Evolutionary conservation across 139 green algal genomes (phyloP).

Genomic region (Limnomonas spitsbergensis): DNA sequence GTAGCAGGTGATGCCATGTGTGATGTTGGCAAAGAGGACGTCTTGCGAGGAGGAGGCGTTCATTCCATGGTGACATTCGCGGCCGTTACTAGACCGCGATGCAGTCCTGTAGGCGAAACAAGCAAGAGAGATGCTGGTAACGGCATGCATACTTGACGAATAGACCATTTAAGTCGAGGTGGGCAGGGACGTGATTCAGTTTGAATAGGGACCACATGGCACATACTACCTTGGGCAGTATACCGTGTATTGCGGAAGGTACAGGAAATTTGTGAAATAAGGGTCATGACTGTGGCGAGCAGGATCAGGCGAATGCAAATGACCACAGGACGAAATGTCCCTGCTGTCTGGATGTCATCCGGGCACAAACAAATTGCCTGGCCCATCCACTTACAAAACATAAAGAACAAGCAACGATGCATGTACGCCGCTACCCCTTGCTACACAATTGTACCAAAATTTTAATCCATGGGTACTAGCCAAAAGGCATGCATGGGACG

Average conservation of each 20-base stretch:
- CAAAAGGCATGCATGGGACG: not conserved
- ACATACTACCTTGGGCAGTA: not conserved
- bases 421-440: too few species aligned
- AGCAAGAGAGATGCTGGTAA: not conserved
- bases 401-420: not conserved
- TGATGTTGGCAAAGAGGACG: not conserved
- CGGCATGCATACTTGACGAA: not conserved
- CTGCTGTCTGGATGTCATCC: too few species aligned
- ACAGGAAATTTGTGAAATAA: too few species aligned
- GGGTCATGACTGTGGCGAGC: too few species aligned
- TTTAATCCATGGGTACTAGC: too few species aligned
- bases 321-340: too few species aligned
- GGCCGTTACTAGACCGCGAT: not conserved
- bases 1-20: not conserved
- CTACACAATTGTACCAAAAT: too few species aligned
- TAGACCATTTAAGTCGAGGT: too few species aligned
- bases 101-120: not conserved
- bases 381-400: not conserved
- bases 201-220: not conserved
- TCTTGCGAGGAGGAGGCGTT: conserved; percentile 9
- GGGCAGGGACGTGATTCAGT: not conserved
- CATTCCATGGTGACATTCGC: conserved; percentile 9
- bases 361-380: not conserved
- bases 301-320: too few species aligned
- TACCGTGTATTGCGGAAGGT: not conserved